phyloP scores from a whole-genome alignment of 2,329 filamentous ascomycete genomes.

The Arthrinium puccinioides region DNA sequence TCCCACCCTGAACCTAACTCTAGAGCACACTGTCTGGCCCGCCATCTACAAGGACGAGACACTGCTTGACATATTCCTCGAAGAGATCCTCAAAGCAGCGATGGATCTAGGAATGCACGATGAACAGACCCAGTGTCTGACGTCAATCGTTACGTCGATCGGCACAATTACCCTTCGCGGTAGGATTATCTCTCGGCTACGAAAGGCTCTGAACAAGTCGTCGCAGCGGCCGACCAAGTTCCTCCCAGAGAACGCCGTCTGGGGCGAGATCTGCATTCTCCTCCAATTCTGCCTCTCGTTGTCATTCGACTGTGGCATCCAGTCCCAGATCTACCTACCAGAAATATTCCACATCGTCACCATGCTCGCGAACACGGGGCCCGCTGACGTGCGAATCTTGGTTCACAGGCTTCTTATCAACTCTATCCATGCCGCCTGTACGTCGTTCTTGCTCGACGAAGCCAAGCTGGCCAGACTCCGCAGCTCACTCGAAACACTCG shows the following conservation, averaged over 20 bases:
- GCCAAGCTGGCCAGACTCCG: slow-evolving; percentile 47
- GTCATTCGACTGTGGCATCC: slow-evolving; percentile 61
- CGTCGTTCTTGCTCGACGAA: slow-evolving; percentile 57
- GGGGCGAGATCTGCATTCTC: slow-evolving; percentile 62
- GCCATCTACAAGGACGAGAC: slow-evolving; percentile 57
- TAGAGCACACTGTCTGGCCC: slow-evolving; percentile 63
- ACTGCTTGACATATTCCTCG: slow-evolving; percentile 58
- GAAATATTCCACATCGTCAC: slow-evolving; percentile 66
- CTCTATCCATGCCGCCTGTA: slow-evolving; percentile 60
- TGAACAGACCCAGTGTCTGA: slow-evolving; percentile 52
- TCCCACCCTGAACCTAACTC: slow-evolving; percentile 47
- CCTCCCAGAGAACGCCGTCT: slow-evolving; percentile 60
- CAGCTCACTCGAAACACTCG: slow-evolving; percentile 48
- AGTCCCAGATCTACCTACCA: slow-evolving; percentile 60
- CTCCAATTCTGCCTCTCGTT: slow-evolving; percentile 59
- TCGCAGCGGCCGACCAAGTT: slow-evolving; percentile 59
- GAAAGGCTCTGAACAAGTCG: slow-evolving; percentile 60
- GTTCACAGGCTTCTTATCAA: slow-evolving; percentile 61
- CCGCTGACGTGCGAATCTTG: slow-evolving; percentile 45
- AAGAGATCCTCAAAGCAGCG: slow-evolving; percentile 59
- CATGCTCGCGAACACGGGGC: slow-evolving; percentile 61
- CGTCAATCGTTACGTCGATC: slow-evolving; percentile 55
- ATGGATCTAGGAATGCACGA: slow-evolving; percentile 49
- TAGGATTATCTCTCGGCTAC: slow-evolving; percentile 56
- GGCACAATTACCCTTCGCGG: slow-evolving; percentile 59